phyloP scores from a whole-genome alignment of 2,329 filamentous ascomycete genomes.

The Botrytis cinerea region DNA sequence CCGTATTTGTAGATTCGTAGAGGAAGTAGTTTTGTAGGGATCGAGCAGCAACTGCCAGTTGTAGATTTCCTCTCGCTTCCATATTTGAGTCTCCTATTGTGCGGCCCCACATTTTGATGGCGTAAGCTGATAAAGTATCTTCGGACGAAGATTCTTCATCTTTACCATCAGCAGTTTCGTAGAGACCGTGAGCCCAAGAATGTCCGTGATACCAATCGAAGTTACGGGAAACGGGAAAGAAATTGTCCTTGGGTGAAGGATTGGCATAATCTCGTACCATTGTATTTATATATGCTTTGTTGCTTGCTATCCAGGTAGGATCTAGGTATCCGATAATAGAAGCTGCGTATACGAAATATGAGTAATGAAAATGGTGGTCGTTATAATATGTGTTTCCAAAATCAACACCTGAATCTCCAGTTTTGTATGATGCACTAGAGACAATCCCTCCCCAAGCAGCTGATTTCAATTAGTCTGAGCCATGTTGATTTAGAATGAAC shows the following conservation, averaged over 20 bases:
- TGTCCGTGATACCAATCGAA: slow-evolving; percentile 94
- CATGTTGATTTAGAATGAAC: not conserved
- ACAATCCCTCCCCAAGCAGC: slow-evolving; percentile 77
- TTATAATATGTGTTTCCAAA: slow-evolving; percentile 91
- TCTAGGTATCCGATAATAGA: slow-evolving; percentile 82
- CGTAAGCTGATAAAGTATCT: slow-evolving; percentile 80
- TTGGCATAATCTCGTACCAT: slow-evolving; percentile 84
- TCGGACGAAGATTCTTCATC: slow-evolving; percentile 88
- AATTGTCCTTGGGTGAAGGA: slow-evolving; percentile 66
- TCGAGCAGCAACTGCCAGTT: slow-evolving; percentile 76
- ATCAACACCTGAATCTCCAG: slow-evolving; percentile 69
- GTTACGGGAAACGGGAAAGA: slow-evolving; percentile 77
- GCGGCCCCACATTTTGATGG: slow-evolving; percentile 90
- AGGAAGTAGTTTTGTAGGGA: slow-evolving; percentile 81
- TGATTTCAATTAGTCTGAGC: not conserved
- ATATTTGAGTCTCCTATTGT: slow-evolving; percentile 75
- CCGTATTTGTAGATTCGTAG: slow-evolving; percentile 67
- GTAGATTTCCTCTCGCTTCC: slow-evolving; percentile 76
- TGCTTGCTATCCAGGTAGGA: slow-evolving; percentile 68
- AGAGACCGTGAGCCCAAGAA: slow-evolving; percentile 85
- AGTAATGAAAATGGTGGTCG: slow-evolving; percentile 75
- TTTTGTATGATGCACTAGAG: slow-evolving; percentile 71
- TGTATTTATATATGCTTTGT: slow-evolving; percentile 78
- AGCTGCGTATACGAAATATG: slow-evolving; percentile 86
- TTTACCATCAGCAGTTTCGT: slow-evolving; percentile 71